Percentiles rank a stretch among this genome's conserved stretches.
phyloP scores from a whole-genome alignment of 2,329 filamentous ascomycete genomes.

The Hymenoscyphus fraxineus region DNA sequence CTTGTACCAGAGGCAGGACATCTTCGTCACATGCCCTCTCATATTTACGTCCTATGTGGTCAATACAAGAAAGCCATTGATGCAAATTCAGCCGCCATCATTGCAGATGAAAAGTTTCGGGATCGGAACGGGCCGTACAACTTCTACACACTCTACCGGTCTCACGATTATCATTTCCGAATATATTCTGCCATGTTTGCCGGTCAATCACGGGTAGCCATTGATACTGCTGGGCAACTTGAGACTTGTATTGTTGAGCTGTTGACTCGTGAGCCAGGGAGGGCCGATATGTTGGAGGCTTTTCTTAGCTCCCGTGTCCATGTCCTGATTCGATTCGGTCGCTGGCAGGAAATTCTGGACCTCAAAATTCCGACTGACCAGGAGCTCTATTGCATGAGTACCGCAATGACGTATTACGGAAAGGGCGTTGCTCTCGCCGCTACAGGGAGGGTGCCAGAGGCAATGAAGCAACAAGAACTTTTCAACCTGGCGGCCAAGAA shows the following conservation, averaged over 20 bases:
- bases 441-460: conserved; percentile 50
- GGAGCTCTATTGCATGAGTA: conserved; percentile 64
- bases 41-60: conserved; percentile 70
- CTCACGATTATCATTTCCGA: conserved; percentile 71
- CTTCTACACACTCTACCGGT: conserved; percentile 74
- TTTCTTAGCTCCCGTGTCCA: conserved; percentile 67
- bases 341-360: conserved; percentile 62
- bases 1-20: conserved; percentile 69
- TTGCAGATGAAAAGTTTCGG: conserved; percentile 65
- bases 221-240: conserved; percentile 57
- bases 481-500: conserved; percentile 49
- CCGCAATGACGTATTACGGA: conserved; percentile 65
- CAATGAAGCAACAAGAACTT: conserved; percentile 45
- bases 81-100: conserved; percentile 63
- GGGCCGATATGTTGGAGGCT: conserved; percentile 76
- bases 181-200: conserved; percentile 78
- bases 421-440: conserved; percentile 65
- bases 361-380: conserved; percentile 54
- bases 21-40: conserved; percentile 72
- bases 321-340: conserved; percentile 68
- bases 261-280: conserved; percentile 64
- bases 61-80: conserved; percentile 64
- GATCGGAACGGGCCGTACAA: conserved; percentile 55
- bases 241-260: conserved; percentile 61
- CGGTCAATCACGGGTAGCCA: conserved; percentile 57